phyloP scores from a whole-genome alignment of 2,329 filamentous ascomycete genomes.

The Fusarium udum region DNA sequence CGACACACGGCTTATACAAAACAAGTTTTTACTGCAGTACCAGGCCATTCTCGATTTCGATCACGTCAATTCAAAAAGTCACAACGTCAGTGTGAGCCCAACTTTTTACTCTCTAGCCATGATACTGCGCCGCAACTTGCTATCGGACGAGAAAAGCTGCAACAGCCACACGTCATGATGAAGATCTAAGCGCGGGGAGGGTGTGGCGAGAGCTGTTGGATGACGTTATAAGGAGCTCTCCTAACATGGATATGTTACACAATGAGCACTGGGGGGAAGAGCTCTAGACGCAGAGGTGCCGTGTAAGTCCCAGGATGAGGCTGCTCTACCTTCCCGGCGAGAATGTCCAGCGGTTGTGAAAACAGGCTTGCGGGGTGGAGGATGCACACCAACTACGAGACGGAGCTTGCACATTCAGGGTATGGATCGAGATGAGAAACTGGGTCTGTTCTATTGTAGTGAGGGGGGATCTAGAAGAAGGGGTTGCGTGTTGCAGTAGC shows the following conservation, averaged over 20 bases:
- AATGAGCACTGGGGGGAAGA: background rate
- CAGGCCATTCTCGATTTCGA: conserved; percentile 15
- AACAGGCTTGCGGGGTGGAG: conserved; percentile 37
- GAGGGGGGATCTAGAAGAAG: conserved; percentile 2
- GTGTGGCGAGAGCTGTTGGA: conserved; percentile 39
- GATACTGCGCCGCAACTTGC: conserved; percentile 35
- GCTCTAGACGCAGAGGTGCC: conserved; percentile 12
- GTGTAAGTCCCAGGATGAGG: conserved; percentile 23
- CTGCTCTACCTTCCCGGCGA: conserved; percentile 5
- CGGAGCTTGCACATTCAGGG: conserved; percentile 29
- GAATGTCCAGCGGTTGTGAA: conserved; percentile 14
- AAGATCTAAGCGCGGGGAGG: conserved; percentile 27
- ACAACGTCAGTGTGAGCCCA: conserved; percentile 41
- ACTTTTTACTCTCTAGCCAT: conserved; percentile 9
- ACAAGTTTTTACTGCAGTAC: conserved; percentile 40
- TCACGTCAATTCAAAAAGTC: conserved; percentile 31
- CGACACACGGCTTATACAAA: conserved; percentile 24
- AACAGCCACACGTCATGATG: conserved; percentile 44
- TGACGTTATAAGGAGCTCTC: conserved; percentile 38
- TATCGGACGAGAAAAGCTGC: conserved; percentile 19
- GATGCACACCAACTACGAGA: conserved; percentile 26
- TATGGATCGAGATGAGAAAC: conserved; percentile 33
- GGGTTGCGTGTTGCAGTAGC: conserved; percentile 16
- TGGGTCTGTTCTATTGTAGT: conserved; percentile 11
- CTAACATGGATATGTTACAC: conserved; percentile 22